Evolutionary conservation across 345 rosid genomes (phyloP).

Genomic region (Hirschfeldia incana): DNA sequence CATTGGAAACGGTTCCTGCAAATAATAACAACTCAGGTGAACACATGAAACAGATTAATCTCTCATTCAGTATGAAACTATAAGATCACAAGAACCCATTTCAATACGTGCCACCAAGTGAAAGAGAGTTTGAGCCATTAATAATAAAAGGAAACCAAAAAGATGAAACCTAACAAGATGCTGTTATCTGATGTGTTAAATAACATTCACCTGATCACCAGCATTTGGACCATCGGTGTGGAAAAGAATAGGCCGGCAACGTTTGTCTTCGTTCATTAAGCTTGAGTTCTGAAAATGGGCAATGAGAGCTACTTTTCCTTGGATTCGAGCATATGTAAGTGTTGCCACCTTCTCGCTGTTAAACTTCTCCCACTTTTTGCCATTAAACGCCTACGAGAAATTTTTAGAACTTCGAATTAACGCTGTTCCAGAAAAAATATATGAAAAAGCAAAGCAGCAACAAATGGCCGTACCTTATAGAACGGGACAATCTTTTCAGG

Average conservation of each 20-base stretch:
- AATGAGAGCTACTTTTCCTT: conserved; percentile 83
- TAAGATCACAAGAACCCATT: conserved; percentile 16
- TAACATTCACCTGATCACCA: conserved; percentile 68
- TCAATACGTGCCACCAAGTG: background rate
- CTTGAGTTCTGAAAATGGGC: conserved; percentile 92
- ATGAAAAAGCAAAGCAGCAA: background rate
- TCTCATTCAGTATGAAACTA: background rate
- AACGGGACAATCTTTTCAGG: conserved; percentile 78
- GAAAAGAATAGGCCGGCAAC: conserved; percentile 86
- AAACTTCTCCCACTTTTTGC: conserved; percentile 92
- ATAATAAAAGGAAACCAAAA: background rate
- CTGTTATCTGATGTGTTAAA: conserved; percentile 5
- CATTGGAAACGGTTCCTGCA: conserved; percentile 87
- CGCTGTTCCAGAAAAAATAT: background rate
- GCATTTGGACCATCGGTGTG: conserved; percentile 89
- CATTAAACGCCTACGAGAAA: conserved; percentile 69
- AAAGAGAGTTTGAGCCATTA: background rate
- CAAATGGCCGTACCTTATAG: conserved; percentile 50
- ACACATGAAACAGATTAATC: background rate
- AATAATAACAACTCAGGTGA: background rate
- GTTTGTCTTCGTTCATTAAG: conserved; percentile 91
- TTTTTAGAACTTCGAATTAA: background rate
- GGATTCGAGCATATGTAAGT: conserved; percentile 87
- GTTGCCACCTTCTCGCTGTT: conserved; percentile 89
- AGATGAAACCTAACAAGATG: background rate